Conservation (phyloP, 805 yeast genomes). For the Cyberlindnera bimundalis region DNA sequence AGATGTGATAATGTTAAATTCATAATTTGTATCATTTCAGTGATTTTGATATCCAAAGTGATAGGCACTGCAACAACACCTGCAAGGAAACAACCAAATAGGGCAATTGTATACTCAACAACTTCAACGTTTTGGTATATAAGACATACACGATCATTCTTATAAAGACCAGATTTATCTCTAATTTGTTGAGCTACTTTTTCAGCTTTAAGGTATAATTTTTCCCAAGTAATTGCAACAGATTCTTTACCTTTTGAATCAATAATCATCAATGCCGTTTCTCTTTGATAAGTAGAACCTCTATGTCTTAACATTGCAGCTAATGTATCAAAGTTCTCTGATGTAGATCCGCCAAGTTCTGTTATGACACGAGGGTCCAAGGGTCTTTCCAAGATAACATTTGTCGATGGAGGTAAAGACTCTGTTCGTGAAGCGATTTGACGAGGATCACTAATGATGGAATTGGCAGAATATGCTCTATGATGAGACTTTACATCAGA, state of each 20-base stretch:
- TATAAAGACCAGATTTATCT: slow-evolving; percentile 66
- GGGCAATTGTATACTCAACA: slow-evolving; percentile 78
- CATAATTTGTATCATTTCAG: slow-evolving; percentile 70
- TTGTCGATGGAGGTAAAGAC: slow-evolving; percentile 32
- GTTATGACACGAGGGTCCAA: slow-evolving; percentile 55
- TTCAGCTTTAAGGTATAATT: slow-evolving; percentile 75
- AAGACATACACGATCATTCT: slow-evolving; percentile 80
- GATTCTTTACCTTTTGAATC: slow-evolving; percentile 82
- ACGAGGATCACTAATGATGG: slow-evolving; percentile 25
- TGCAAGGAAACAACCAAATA: slow-evolving; percentile 89
- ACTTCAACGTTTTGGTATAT: slow-evolving; percentile 83
- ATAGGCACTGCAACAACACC: slow-evolving; percentile 95
- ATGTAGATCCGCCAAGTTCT: slow-evolving; percentile 27
- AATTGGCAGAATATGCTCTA: slow-evolving; percentile 26
- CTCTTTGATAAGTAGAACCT: slow-evolving; percentile 60
- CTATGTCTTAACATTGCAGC: slow-evolving; percentile 72
- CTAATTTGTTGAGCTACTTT: slow-evolving; percentile 82
- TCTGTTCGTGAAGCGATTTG: slow-evolving; percentile 23
- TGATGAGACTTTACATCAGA: slow-evolving; percentile 17
- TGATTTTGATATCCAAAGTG: slow-evolving; percentile 64
- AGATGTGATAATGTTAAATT: slow-evolving; percentile 71
- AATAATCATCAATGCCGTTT: slow-evolving; percentile 66
- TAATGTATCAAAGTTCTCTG: slow-evolving; percentile 54
- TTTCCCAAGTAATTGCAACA: slow-evolving; percentile 82
- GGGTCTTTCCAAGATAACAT: slow-evolving; percentile 36